A percentile compares a stretch with the other conserved stretches of the same genome.
Conservation (phyloP, 2,329 filamentous ascomycete genomes). For the Aulographum hederae region DNA sequence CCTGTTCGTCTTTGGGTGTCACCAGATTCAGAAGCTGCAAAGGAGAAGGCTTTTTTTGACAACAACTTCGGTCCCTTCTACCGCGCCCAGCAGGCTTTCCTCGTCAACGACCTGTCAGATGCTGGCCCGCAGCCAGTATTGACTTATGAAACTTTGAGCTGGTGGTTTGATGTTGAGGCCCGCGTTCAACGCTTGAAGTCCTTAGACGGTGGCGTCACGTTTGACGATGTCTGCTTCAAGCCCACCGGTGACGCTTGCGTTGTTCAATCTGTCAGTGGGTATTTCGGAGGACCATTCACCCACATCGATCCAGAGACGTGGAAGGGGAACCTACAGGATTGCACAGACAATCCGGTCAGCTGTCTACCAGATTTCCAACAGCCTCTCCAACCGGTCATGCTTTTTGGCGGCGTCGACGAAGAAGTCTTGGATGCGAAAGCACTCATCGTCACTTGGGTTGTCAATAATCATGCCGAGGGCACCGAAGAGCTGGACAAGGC, state of each 20-base stretch:
- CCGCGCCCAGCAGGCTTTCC: conserved; percentile 77
- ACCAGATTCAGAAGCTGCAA: conserved; percentile 72
- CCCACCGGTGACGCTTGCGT: conserved; percentile 80
- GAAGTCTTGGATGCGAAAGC: conserved; percentile 56
- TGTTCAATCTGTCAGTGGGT: conserved; percentile 79
- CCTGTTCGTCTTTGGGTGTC: conserved; percentile 95
- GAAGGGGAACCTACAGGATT: conserved; percentile 53
- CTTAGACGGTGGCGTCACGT: conserved; percentile 42
- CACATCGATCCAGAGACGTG: conserved; percentile 48
- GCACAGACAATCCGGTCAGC: conserved; percentile 59
- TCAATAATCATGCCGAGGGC: conserved; percentile 68
- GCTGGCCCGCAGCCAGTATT: conserved; percentile 57
- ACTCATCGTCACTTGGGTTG: conserved; percentile 84
- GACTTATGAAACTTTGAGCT: conserved; percentile 70
- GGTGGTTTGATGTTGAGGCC: conserved; percentile 87
- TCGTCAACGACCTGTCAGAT: conserved; percentile 67
- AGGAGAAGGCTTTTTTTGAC: conserved; percentile 91
- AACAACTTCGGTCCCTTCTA: conserved; percentile 89
- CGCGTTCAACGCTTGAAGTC: conserved; percentile 58
- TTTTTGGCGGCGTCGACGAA: conserved; percentile 63
- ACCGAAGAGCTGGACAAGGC: conserved; percentile 51
- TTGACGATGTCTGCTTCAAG: conserved; percentile 86
- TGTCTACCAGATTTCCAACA: conserved; percentile 83
- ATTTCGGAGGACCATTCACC: conserved; percentile 53
- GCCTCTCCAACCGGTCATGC: conserved; percentile 67